Percentiles rank a stretch among this genome's conserved stretches.
Evolutionary conservation across 2,329 filamentous ascomycete species (phyloP).

Genomic region (Fusarium nygamai): DNA sequence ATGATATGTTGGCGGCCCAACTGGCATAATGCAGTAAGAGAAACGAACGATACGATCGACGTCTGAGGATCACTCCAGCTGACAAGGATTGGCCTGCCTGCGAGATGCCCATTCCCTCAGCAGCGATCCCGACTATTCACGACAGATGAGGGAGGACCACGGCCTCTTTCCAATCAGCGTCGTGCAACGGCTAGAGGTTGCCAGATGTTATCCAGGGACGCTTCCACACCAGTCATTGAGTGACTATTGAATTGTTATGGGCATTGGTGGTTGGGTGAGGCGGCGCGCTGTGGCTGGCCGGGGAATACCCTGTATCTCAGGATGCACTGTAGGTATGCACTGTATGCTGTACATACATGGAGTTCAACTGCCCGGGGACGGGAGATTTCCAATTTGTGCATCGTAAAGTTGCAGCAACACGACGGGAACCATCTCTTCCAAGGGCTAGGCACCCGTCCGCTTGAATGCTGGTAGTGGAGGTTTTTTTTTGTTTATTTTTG

Average conservation of each 20-base stretch:
- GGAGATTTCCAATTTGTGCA: slow-evolving; percentile 20
- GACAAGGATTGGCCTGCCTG: slow-evolving; percentile 39
- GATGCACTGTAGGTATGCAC: slow-evolving; percentile 31
- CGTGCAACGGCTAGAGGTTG: slow-evolving; percentile 10
- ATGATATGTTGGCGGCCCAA: slow-evolving; percentile 35
- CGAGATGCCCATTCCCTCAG: slow-evolving; percentile 18
- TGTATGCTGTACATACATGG: slow-evolving; percentile 19
- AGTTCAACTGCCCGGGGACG: slow-evolving; percentile 1
- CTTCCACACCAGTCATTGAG: slow-evolving; percentile 29
- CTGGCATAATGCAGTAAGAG: slow-evolving; percentile 21
- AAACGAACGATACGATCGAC: slow-evolving; percentile 38
- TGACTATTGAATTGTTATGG: slow-evolving; percentile 1
- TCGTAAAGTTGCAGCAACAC: slow-evolving; percentile 9
- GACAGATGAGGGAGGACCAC: slow-evolving; percentile 41
- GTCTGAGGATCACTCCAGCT: slow-evolving; percentile 35
- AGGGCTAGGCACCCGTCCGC: slow-evolving; percentile 33
- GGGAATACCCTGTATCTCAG: slow-evolving; percentile 17
- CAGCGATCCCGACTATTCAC: slow-evolving; percentile 26
- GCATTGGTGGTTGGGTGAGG: slow-evolving; percentile 22
- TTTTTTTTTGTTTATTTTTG: slow-evolving; percentile 25
- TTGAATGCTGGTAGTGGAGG: slow-evolving; percentile 23
- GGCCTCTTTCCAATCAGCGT: slow-evolving; percentile 36
- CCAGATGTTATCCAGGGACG: slow-evolving; percentile 22
- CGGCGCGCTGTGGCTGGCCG: slow-evolving; percentile 20
- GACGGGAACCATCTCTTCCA: slow-evolving; percentile 24